Evolutionary conservation across 2,329 filamentous ascomycete genomes (phyloP).

Genomic region (Sclerotinia spermophila): DNA sequence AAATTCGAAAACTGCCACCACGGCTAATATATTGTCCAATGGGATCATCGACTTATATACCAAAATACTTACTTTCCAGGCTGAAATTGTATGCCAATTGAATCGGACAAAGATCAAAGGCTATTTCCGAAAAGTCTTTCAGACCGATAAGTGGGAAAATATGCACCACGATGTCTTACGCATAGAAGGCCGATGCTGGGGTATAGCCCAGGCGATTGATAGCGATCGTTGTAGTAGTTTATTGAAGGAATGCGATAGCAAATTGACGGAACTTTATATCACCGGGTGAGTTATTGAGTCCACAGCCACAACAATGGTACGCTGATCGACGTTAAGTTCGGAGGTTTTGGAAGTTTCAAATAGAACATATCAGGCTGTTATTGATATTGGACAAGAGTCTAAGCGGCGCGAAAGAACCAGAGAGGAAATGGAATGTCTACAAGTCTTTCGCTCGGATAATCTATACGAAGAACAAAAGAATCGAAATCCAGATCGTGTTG

Average conservation of each 20-base stretch:
- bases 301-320: neutral
- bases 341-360: neutral
- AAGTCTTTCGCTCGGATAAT: neutral
- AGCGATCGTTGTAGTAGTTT: neutral
- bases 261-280: neutral
- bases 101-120: neutral
- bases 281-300: neutral
- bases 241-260: neutral
- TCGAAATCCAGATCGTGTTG: neutral
- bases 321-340: neutral
- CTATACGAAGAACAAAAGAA: neutral
- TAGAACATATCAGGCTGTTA: neutral
- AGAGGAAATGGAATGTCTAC: neutral
- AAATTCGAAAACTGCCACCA: neutral
- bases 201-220: neutral
- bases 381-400: neutral
- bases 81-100: neutral
- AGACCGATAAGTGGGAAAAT: neutral
- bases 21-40: neutral
- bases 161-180: neutral
- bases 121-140: neutral
- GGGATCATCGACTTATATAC: slow-evolving; percentile 1
- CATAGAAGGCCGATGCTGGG: neutral
- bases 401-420: neutral
- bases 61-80: neutral